These are phyloP conservation scores for Plasmodiophora brassicae DNA, from an alignment of 208 protist genomes.

Conservation along the genomic window DNA sequence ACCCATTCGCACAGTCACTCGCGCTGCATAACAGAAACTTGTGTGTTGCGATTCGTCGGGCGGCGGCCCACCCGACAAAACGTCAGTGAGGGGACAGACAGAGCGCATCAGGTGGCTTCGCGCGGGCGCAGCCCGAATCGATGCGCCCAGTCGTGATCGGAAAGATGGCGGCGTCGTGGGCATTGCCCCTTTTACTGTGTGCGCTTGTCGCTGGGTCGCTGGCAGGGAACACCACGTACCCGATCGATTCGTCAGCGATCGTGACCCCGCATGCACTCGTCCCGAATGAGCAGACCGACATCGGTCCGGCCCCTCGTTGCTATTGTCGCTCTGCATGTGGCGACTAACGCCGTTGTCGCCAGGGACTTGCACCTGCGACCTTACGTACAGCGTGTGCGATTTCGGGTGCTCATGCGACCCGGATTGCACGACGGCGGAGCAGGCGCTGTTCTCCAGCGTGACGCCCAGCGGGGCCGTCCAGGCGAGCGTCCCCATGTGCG, in stretches of 20 bases:
- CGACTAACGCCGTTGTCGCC: too few species aligned
- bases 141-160: not conserved
- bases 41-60: too few species aligned
- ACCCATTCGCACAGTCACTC: too few species aligned
- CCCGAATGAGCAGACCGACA: not conserved
- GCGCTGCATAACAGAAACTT: too few species aligned
- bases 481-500: not conserved
- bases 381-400: not conserved
- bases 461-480: not conserved
- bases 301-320: not conserved
- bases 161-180: not conserved
- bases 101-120: too few species aligned
- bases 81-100: too few species aligned
- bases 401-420: not conserved
- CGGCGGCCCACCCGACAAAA: too few species aligned
- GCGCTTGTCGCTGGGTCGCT: not conserved
- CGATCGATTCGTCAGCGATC: not conserved
- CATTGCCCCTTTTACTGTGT: not conserved
- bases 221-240: not conserved
- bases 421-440: not conserved
- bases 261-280: not conserved
- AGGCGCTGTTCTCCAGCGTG: not conserved
- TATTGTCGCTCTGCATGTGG: not conserved
- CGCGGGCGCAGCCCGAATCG: not conserved
- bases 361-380: slow-evolving; percentile 7